These are phyloP conservation scores for Microbotryum scabiosae DNA, from an alignment of 1,284 basidiomycete genomes.

Conservation along the genomic window DNA sequence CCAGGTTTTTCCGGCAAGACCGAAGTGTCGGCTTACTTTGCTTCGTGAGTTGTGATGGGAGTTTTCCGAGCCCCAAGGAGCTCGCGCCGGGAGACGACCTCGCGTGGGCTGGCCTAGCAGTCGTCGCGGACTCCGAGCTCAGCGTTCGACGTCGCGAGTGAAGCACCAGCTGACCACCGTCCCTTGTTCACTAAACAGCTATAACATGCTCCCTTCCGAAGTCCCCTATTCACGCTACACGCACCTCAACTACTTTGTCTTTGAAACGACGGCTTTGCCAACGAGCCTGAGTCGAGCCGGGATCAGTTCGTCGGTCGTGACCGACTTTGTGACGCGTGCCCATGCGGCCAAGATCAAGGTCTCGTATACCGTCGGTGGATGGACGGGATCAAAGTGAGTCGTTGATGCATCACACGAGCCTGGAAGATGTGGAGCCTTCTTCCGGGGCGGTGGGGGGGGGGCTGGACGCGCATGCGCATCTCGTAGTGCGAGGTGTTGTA, in stretches of 20 bases:
- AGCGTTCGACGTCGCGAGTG: no score
- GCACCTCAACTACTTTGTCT: conserved; percentile 24
- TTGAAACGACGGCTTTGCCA: conserved; percentile 16
- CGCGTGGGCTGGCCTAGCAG: no score
- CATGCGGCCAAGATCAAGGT: conserved; percentile 7
- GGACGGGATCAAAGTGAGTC: conserved; percentile 9
- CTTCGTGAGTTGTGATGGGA: background rate
- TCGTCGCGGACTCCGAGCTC: no score
- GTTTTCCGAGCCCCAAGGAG: background rate
- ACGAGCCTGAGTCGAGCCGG: conserved; percentile 16
- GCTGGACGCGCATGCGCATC: no score
- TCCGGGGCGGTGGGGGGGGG: no score
- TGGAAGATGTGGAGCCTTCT: no score
- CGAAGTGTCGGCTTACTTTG: background rate
- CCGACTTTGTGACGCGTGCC: conserved; percentile 15
- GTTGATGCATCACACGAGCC: no score
- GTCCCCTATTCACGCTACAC: conserved; percentile 18
- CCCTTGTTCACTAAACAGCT: no score
- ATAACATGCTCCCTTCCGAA: background rate
- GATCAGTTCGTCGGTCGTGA: conserved; percentile 10
- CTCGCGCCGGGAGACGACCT: no score
- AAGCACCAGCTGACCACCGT: no score
- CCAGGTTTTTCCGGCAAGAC: background rate
- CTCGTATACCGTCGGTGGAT: conserved; percentile 14
- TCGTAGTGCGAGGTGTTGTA: no score